Conservation (phyloP, 805 yeast genomes). For the Pichia thaimueangensis region DNA sequence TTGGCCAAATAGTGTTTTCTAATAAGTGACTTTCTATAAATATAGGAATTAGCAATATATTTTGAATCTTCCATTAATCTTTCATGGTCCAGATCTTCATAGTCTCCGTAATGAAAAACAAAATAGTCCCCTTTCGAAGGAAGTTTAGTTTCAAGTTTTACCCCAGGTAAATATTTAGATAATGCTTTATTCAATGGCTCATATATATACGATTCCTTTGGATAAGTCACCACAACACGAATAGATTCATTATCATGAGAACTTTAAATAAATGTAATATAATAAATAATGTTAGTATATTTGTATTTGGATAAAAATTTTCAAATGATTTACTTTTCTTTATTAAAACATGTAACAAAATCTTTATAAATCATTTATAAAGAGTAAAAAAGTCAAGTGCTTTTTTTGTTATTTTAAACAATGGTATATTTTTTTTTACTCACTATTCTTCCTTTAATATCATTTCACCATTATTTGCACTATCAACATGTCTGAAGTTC, state of each 20-base stretch:
- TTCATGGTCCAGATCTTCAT: constrained; percentile 83
- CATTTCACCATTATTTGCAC: constrained; percentile 49
- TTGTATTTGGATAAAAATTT: too few species aligned
- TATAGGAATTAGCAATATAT: constrained; percentile 71
- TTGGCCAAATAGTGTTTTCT: constrained; percentile 87
- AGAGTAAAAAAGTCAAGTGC: background rate
- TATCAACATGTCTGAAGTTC: constrained; percentile 49
- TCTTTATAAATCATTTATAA: too few species aligned
- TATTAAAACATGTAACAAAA: too few species aligned
- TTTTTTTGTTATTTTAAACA: background rate
- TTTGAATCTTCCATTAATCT: constrained; percentile 35
- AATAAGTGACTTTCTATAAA: constrained; percentile 84
- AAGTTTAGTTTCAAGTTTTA: constrained; percentile 7
- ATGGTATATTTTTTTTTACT: background rate
- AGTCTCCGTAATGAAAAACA: constrained; percentile 78
- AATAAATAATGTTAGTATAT: too few species aligned
- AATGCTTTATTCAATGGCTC: constrained; percentile 38
- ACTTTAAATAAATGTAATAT: too few species aligned
- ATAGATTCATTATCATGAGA: too few species aligned
- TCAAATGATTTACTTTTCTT: too few species aligned
- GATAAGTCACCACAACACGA: constrained; percentile 33
- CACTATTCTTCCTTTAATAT: constrained; percentile 24
- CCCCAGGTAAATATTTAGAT: constrained; percentile 12
- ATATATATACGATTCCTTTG: constrained; percentile 35
- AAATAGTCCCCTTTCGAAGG: constrained; percentile 21